phyloP scores from a whole-genome alignment of 176 grass and related monocot species.

The Thalia dealbata region DNA sequence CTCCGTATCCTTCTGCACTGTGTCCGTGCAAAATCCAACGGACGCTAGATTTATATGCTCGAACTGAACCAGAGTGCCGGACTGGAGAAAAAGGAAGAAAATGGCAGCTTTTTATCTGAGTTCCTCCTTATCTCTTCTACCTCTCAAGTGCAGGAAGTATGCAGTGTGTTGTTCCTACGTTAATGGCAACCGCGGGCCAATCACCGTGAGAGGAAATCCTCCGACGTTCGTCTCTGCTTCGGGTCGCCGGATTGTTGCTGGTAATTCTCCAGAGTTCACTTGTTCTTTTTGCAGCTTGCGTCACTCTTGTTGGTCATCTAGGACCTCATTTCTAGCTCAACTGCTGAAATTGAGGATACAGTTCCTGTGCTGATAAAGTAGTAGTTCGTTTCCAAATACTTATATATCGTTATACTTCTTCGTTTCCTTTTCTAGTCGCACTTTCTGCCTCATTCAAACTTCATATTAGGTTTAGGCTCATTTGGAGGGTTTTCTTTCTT shows the following conservation, averaged over 20 bases:
- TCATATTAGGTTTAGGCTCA: no score
- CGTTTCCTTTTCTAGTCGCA: background rate
- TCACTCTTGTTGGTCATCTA: no score
- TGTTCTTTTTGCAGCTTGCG: background rate
- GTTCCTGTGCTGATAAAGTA: background rate
- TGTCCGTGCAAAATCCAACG: background rate
- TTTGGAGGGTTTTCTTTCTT: background rate
- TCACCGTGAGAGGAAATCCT: conserved; percentile 56
- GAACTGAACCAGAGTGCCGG: background rate
- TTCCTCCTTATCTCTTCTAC: conserved; percentile 16
- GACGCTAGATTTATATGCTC: background rate
- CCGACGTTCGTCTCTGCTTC: conserved; percentile 67
- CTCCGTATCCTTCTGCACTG: background rate
- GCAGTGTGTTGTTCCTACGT: conserved; percentile 13
- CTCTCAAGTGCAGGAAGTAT: conserved; percentile 12
- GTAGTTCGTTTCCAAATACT: background rate
- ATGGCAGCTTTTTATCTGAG: conserved; percentile 50
- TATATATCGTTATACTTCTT: background rate
- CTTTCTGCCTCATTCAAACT: background rate
- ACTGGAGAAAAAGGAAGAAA: background rate
- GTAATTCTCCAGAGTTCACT: conserved; percentile 14
- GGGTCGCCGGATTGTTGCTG: conserved; percentile 75
- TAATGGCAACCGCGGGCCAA: conserved; percentile 20
- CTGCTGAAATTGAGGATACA: no score
- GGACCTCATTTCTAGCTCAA: background rate